Percentiles rank a stretch among this genome's conserved stretches.
Evolutionary conservation across 441 rosid species (phyloP).

Genomic region (Rhodomyrtus psidioides): DNA sequence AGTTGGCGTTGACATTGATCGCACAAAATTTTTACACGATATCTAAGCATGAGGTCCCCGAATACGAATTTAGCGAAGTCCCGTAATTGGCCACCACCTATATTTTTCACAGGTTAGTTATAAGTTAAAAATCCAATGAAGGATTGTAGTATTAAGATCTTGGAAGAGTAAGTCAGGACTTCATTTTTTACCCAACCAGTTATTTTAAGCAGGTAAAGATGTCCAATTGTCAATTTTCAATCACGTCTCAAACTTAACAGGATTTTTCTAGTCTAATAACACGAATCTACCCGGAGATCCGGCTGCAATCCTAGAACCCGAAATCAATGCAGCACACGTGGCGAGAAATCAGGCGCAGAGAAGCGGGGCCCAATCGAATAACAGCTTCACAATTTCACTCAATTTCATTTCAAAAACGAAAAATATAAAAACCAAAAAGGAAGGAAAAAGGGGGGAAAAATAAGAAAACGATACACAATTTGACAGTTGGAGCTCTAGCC

Average conservation of each 20-base stretch:
- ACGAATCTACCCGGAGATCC: not conserved
- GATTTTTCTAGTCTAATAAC: no score
- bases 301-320: not conserved
- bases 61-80: accelerated
- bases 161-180: not conserved
- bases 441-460: accelerated
- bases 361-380: not conserved
- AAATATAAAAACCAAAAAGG: accelerated
- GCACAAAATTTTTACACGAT: no score
- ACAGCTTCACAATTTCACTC: not conserved
- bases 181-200: not conserved
- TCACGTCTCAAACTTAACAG: no score
- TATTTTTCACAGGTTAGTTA: not conserved
- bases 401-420: not conserved
- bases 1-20: no score
- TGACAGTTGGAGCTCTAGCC: not conserved
- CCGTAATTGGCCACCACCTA: accelerated
- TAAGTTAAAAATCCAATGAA: not conserved
- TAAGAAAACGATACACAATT: not conserved
- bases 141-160: not conserved
- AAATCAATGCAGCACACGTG: not conserved
- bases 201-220: no score
- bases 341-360: not conserved
- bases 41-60: accelerated
- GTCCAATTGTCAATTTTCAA: not conserved